phyloP scores from a whole-genome alignment of 2,329 filamentous ascomycete species.

The Penicillium vulpinum region DNA sequence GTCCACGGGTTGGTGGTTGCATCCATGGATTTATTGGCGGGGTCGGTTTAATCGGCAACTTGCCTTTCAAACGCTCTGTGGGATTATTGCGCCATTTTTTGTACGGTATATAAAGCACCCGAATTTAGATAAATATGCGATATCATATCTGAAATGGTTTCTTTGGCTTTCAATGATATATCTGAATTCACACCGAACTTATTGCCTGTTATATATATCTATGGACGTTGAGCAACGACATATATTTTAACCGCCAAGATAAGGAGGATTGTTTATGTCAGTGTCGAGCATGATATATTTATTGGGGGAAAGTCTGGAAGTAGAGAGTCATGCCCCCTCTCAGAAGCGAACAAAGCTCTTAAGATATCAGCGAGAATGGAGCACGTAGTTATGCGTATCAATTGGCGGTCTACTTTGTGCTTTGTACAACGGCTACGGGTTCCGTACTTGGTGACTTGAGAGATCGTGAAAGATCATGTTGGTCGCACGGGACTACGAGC shows the following conservation, averaged over 20 bases:
- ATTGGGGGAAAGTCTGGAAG: too few relatives aligned
- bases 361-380: background rate
- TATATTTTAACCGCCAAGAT: background rate
- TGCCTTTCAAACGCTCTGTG: background rate
- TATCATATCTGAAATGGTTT: background rate
- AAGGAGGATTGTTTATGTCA: background rate
- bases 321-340: too few relatives aligned
- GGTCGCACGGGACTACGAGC: slow-evolving; percentile 27
- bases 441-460: background rate
- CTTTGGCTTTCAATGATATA: too few relatives aligned
- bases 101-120: background rate
- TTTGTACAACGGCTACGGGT: background rate
- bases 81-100: slow-evolving; percentile 1
- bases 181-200: too few relatives aligned
- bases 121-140: too few relatives aligned
- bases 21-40: slow-evolving; percentile 15
- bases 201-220: too few relatives aligned
- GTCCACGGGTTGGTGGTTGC: too few relatives aligned
- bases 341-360: background rate
- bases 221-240: background rate
- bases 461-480: too few relatives aligned
- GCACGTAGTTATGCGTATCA: background rate
- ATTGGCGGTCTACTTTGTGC: background rate
- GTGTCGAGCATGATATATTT: background rate
- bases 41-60: slow-evolving; percentile 13